Base-by-base conservation (phyloP, 352 stramenopile genomes). In the Phytophthora sojae region DNA sequence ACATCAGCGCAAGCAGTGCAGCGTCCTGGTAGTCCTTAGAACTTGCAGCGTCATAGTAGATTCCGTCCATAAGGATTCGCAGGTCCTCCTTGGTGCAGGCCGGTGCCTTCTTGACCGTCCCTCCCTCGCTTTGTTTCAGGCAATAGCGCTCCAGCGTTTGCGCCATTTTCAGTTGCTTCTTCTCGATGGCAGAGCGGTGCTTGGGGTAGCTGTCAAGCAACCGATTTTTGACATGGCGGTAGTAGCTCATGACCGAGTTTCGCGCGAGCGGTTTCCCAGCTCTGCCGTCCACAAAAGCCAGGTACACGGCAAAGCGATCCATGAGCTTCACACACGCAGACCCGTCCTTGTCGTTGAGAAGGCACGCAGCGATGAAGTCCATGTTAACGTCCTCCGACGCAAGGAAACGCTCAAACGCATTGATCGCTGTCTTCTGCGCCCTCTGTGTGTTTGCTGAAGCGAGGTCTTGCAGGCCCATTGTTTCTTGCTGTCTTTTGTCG, bases 21-120 rank as follows among this genome's bases (percentile, higher is more conserved):
- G 69, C 64, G 19, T 80, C 69, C 44, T 80, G 64, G n/a, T 80
- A 72, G 21, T 75, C 56, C 1, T 52, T 56, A 4, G 29, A 6
- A 1, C 19, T 63, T 8, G 17, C 19, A 2, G 61, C 47, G 15
- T 60, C 30, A 12, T 47, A 69, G 45, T 69, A 63, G 4, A 58
- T 9, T n/a, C 62, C 62, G 26, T 64, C 53, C 62, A 73, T 62
- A 7, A 71, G 21, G 58, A 64, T 54, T 5, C 52, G 8, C 0
- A 69, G 52, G 15, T 72, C 64, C 0, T 72, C 52, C 39, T 72
- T 73, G 3, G 53, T 63, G 23, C 58, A 73, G 0, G 52, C 49
- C 25, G 64, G 69, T 1, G 64, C 64, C 51, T 64, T 77, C 14
- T 67, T 71, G 17, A 57, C 9, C n/a, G 58, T 6, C 3, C 26